Base-by-base conservation (phyloP, 306 rosid genomes). In the Fragaria vesca region DNA sequence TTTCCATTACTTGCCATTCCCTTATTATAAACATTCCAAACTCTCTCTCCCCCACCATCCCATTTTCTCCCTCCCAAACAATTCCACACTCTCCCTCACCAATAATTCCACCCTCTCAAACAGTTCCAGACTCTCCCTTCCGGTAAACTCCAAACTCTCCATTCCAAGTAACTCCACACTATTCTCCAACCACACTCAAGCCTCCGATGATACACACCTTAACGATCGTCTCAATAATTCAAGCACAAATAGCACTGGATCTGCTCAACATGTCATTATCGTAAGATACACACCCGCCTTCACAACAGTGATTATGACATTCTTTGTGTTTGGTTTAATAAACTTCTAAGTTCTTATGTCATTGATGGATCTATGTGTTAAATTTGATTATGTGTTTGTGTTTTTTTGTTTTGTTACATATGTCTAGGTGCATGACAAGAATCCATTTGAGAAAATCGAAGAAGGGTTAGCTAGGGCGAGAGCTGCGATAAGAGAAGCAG, bases 401-500 rank as follows among this genome's bases (percentile, higher is more conserved):
- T 24, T 58, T 24, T 26, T 12, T 1, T 21, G n/a, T 12, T 4
- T 12, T 0, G 2, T 3, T 12, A 3, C 4, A 58, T 17, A 57
- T 3, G 2, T 58, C 3, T 12, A 80, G 80, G 43, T 54, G 47
- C 42, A 50, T 42, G 72, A n/a, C 46, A 76, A 50, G 67, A 75
- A 68, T 73, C 5, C 30, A 2, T 76, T 48, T 12, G 71, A 70
- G 87, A 72, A 67, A 66, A 68, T 81, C 38, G 92, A 89, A 71
- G 69, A 74, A 47, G 81, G 85, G 9, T 62, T 89, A 76, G 85
- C 81, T 4, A 82, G 77, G 80, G 90, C 88, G 38, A 75, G 92
- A 63, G 76, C 68, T 32, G 78, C 84, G 12, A 86, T 89, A 80
- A 47, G 66, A 79, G 79, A 80, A 73, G 92, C 90, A 8, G 77